Base-by-base conservation (phyloP, 345 rosid species). In the Sonneratia alba region DNA sequence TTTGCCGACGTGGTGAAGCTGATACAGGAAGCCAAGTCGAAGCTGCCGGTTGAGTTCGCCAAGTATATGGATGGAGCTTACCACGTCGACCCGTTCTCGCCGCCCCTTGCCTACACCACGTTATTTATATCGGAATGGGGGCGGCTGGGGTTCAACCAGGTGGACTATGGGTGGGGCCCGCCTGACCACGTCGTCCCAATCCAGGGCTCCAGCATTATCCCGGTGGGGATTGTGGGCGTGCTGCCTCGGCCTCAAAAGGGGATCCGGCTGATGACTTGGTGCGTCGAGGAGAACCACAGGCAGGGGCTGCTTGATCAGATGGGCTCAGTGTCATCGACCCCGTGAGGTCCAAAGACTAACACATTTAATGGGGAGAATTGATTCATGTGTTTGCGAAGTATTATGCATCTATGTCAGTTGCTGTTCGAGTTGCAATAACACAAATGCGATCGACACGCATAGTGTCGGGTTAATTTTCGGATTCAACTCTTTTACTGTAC, bases 251-350 rank as follows among this genome's bases (percentile, higher is more conserved):
- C 87, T 0, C 56, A 67, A 68, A 77, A 80, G 72, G 94, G 94
- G 21, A 40, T 83, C 37, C 86, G 89, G n/a, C 73, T 88, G 83
- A 87, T 84, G 92, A 87, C 91, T 1, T 87, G 94, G 97, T 83
- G 89, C 40, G 87, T 89, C 22, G 80, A 82, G 73, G 80, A 85
- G 71, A 73, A 63, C 37, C 89, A 87, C 65, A 80, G 79, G 11
- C 76, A 55, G 38, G 74, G 73, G 13, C 83, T 89, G 65, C n/a
- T 81, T 14, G 49, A 81, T 72, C 81, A 67, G 36, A 79, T 86
- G 80, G 77, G 10, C 38, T 76, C 72, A 76, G 75, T 74, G 51
- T 47, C 9, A 47, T 47, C 51, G 51, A 47, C 14, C 15, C 15
- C 51, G 9, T 47, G 15, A 47, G 15, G 15, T 47, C 51, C 51